A percentile compares a stretch with the other conserved stretches of the same genome.
phyloP scores from a whole-genome alignment of 345 rosid genomes.

The Pelargonium nanum region DNA sequence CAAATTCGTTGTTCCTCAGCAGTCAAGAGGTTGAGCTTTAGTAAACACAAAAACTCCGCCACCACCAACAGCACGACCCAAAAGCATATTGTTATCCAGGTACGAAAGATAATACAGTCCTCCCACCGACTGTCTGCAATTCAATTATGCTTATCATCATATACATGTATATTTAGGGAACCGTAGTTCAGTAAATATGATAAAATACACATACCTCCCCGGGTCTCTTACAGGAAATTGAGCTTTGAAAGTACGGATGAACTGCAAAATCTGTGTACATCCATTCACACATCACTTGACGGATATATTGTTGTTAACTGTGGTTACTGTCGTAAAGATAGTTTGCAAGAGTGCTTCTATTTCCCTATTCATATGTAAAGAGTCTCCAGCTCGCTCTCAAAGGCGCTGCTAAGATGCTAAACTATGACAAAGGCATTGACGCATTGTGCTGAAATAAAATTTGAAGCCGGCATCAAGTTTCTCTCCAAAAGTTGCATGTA shows the following conservation, averaged over 20 bases:
- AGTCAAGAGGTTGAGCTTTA: slow-evolving; percentile 58
- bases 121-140: not conserved
- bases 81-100: slow-evolving; percentile 64
- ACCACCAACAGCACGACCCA: slow-evolving; percentile 88
- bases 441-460: too few relatives aligned
- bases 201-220: not conserved
- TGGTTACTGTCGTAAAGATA: not conserved
- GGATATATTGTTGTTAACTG: not conserved
- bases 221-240: slow-evolving; percentile 13
- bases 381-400: too few relatives aligned
- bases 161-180: slow-evolving; percentile 1
- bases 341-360: not conserved
- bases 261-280: slow-evolving; percentile 64
- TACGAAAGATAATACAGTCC: slow-evolving; percentile 68
- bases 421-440: too few relatives aligned
- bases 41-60: slow-evolving; percentile 92
- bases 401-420: too few relatives aligned
- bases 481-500: too few relatives aligned
- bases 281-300: slow-evolving; percentile 2
- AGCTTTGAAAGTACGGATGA: slow-evolving; percentile 61
- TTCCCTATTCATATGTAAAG: slow-evolving; percentile 1
- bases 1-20: too few relatives aligned
- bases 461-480: too few relatives aligned
- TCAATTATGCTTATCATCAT: not conserved
- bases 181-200: not conserved